phyloP scores from a whole-genome alignment of 371 early-diverging fungal species.

The Blastocladiella emersonii region DNA sequence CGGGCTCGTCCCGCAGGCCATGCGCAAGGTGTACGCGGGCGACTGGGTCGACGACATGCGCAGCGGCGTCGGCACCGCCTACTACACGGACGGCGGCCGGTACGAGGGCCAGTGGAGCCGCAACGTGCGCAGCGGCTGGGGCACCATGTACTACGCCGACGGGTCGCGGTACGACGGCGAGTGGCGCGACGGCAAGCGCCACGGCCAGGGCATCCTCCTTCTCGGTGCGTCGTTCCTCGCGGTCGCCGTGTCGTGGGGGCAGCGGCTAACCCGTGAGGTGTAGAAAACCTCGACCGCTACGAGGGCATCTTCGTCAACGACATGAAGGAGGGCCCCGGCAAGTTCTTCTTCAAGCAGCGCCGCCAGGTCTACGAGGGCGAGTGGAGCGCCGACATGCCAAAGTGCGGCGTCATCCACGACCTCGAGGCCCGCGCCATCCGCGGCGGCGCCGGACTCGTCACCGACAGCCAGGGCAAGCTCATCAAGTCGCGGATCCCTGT shows the following conservation, averaged over 20 bases:
- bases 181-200: conserved; percentile 32
- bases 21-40: conserved; percentile 37
- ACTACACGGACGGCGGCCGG: conserved; percentile 26
- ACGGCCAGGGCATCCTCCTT: conserved; percentile 34
- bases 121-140: conserved; percentile 35
- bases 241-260: too few relatives aligned
- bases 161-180: conserved; percentile 38
- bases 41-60: conserved; percentile 27
- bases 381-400: conserved; percentile 33
- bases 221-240: conserved; percentile 13
- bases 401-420: conserved; percentile 32
- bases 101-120: conserved; percentile 34
- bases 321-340: conserved; percentile 37
- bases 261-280: too few relatives aligned
- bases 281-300: conserved; percentile 34
- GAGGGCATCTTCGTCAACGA: conserved; percentile 39
- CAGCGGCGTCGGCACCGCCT: conserved; percentile 32
- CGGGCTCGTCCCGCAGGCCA: not conserved
- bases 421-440: conserved; percentile 20
- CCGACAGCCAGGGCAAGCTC: too few relatives aligned
- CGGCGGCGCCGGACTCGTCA: conserved; percentile 6
- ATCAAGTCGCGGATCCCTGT: conserved; percentile 13
- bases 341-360: conserved; percentile 27
- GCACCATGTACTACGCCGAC: conserved; percentile 28
- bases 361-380: conserved; percentile 36